Conservation (phyloP, 495 filamentous ascomycete species). For the Astrothelium subdiscretum region DNA sequence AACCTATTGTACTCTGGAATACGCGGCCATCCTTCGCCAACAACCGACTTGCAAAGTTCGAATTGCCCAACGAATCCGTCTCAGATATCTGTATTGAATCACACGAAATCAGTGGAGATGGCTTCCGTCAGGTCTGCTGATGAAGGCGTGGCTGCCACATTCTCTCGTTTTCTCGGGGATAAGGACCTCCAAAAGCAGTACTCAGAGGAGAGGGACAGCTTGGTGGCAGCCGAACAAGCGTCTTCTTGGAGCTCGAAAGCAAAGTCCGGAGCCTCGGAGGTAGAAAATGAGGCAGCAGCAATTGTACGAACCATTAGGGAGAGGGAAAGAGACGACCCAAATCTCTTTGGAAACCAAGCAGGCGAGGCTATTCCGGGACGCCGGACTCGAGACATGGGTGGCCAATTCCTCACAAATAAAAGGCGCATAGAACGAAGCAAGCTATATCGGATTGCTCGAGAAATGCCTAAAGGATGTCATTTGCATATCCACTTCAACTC, state of each 20-base stretch:
- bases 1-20: background rate
- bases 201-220: background rate
- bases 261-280: constrained; percentile 9
- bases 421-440: constrained; percentile 23
- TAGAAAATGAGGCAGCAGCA: constrained; percentile 15
- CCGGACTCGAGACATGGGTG: constrained; percentile 27
- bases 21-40: background rate
- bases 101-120: background rate
- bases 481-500: constrained; percentile 32
- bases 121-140: background rate
- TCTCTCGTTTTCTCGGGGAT: background rate
- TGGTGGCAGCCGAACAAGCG: constrained; percentile 14
- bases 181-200: background rate
- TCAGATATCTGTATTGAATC: background rate
- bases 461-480: constrained; percentile 26
- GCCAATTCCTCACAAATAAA: constrained; percentile 28
- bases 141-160: background rate
- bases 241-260: constrained; percentile 18
- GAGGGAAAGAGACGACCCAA: constrained; percentile 20
- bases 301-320: constrained; percentile 24
- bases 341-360: constrained; percentile 25
- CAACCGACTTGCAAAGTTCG: background rate
- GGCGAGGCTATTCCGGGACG: constrained; percentile 23
- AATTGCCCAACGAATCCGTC: background rate
- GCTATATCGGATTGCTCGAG: constrained; percentile 20